A percentile compares a stretch with the other conserved stretches of the same genome.
These are phyloP conservation scores for Eleusine indica DNA, from an alignment of 176 grass and related monocot species.

Conservation along the genomic window DNA sequence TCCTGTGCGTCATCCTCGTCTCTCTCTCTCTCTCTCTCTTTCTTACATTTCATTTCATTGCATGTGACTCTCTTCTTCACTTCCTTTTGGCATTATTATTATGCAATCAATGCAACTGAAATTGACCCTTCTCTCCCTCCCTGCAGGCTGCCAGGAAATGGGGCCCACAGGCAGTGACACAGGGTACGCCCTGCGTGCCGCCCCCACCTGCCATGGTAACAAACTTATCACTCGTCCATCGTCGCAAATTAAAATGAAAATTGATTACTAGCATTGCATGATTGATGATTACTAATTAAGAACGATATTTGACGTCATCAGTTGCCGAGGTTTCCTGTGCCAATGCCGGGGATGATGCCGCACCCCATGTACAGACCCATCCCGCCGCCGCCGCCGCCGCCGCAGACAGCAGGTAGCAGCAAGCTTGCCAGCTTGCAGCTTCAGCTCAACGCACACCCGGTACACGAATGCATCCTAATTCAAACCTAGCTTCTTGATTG, in stretches of 20 bases:
- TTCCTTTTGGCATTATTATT: not conserved
- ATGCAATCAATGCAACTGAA: not conserved
- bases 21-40: not conserved
- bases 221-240: not conserved
- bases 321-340: slow-evolving; percentile 63
- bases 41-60: too few species aligned
- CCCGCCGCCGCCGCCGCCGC: not conserved
- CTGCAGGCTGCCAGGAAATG: slow-evolving; percentile 47
- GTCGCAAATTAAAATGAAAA: too few species aligned
- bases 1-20: slow-evolving; percentile 15
- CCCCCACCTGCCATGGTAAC: slow-evolving; percentile 39
- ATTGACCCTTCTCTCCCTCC: slow-evolving; percentile 14
- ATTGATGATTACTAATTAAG: not conserved
- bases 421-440: slow-evolving; percentile 59
- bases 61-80: too few species aligned
- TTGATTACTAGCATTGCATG: not conserved
- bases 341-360: slow-evolving; percentile 55
- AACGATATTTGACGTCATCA: not conserved
- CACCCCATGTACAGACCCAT: slow-evolving; percentile 66
- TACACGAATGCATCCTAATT: slow-evolving; percentile 4
- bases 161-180: slow-evolving; percentile 43
- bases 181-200: slow-evolving; percentile 46
- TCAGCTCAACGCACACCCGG: slow-evolving; percentile 74
- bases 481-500: too few species aligned
- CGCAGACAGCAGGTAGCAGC: not conserved